These are phyloP conservation scores for Plantago elongata DNA, from an alignment of 257 asterid species.

Conservation along the genomic window DNA sequence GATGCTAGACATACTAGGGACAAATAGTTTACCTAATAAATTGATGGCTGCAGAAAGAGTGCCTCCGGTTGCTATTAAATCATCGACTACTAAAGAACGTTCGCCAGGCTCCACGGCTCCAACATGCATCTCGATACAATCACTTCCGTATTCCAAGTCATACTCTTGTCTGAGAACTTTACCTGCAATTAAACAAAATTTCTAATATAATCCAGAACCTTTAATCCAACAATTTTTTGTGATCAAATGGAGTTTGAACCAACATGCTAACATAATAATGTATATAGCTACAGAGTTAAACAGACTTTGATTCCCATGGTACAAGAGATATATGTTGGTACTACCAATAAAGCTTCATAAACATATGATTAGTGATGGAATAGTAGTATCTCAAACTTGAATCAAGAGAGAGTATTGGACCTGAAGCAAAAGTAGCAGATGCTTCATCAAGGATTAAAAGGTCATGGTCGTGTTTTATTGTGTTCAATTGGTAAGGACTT, in stretches of 20 bases:
- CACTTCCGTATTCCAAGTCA: conserved; percentile 86
- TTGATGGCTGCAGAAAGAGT: conserved; percentile 79
- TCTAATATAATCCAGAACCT: not conserved
- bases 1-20: not conserved
- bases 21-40: conserved; percentile 48
- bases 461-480: too few species aligned
- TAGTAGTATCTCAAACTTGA: too few species aligned
- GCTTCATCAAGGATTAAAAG: too few species aligned
- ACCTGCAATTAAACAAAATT: conserved; percentile 34
- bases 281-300: not conserved
- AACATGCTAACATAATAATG: not conserved
- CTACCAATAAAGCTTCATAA: too few species aligned
- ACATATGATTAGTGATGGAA: too few species aligned
- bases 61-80: conserved; percentile 86
- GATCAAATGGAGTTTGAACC: not conserved
- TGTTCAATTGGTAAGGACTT: too few species aligned
- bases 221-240: not conserved
- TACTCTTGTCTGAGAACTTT: conserved; percentile 68
- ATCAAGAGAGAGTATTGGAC: too few species aligned
- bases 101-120: conserved; percentile 74
- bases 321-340: too few species aligned
- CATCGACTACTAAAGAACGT: conserved; percentile 72
- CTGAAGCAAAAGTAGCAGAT: too few species aligned
- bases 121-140: conserved; percentile 81
- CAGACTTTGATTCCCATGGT: not conserved